Evolutionary conservation across 2,329 filamentous ascomycete species (phyloP), one percentile per base, ranked within the genome.

Genomic region (Fusarium dlaminii): DNA sequence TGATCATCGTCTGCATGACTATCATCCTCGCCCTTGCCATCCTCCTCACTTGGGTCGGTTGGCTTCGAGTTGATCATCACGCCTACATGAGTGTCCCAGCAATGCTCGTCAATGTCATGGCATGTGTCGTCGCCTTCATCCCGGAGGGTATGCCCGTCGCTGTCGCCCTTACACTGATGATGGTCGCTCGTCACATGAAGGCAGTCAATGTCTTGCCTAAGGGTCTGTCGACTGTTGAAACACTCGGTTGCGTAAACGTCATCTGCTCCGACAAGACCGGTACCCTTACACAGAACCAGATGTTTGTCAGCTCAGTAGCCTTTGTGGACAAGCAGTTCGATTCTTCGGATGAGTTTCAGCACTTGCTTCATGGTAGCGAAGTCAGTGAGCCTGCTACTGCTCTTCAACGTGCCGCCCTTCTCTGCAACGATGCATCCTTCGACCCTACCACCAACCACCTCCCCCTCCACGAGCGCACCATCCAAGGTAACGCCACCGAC

Each of bases 91-190:
- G 80, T 36, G 83, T 85, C 12, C 83, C 84, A 27, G 80, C 80
- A 0, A 85, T 86, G 81, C 78, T 86, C 3, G 83, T 84, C 78
- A 83, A 85, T n/a, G 83, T 84, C 59, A 85, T 86, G 81, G 83
- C 83, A 22, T 84, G 83, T 24, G 73, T 85, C 24, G 82, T 84
- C 7, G 82, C 82, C 4, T 83, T 82, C 52, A 82, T 84, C 10
- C 82, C 83, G 0, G 83, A 84, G 64, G 83, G 83, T 40, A 81
- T 84, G 78, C 83, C 83, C 1, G 81, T 83, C 10, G 82, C 76
- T 15, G 83, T 84, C 3, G 80, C 83, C 0, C 66, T 84, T 36
- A 85, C 83, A 1, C 78, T 85, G 2, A 83, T 85, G 82, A 82
- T 85, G 79, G 80, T 85, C 0, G 84, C 84, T 6, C 78, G 80